Evolutionary conservation across 495 filamentous ascomycete genomes (phyloP).

Genomic region (Cercophora sp.): DNA sequence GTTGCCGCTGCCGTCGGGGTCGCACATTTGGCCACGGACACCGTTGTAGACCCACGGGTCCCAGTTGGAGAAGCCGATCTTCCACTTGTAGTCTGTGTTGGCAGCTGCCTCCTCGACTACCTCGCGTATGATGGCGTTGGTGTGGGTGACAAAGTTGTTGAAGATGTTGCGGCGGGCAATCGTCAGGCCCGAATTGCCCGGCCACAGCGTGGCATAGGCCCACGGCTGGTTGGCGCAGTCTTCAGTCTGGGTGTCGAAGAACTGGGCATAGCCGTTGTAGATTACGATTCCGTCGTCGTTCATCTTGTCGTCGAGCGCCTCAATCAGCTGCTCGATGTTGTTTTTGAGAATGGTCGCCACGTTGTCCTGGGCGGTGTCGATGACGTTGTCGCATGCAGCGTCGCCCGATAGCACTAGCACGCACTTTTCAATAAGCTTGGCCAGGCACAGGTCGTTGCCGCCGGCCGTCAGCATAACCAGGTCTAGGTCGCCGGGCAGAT

Average conservation of each 20-base stretch:
- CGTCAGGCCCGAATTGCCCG: conserved; percentile 37
- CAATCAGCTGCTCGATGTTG: conserved; percentile 21
- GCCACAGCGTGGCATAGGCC: conserved; percentile 17
- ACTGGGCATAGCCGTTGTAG: conserved; percentile 24
- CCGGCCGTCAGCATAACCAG: conserved; percentile 31
- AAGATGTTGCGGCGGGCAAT: conserved; percentile 42
- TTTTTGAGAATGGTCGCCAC: conserved; percentile 19
- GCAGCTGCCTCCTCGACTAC: conserved; percentile 9
- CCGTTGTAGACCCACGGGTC: conserved; percentile 12
- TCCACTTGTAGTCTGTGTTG: conserved; percentile 4
- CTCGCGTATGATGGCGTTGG: conserved; percentile 20
- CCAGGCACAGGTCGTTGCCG: conserved; percentile 32
- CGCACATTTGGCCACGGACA: conserved; percentile 26
- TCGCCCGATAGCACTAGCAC: conserved; percentile 19
- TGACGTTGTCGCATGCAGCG: conserved; percentile 15
- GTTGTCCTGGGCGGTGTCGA: conserved; percentile 21
- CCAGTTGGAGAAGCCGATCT: conserved; percentile 25
- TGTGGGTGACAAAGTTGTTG: conserved; percentile 23
- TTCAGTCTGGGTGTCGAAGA: conserved; percentile 22
- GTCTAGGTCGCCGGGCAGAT: conserved; percentile 16
- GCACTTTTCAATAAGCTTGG: conserved; percentile 23
- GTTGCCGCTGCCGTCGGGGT: conserved; percentile 7
- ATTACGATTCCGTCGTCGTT: conserved; percentile 22
- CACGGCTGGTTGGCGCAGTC: conserved; percentile 24
- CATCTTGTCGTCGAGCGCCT: conserved; percentile 20